Evolutionary conservation across 208 protist species (phyloP).

Genomic region (Leishmania gerbilli): DNA sequence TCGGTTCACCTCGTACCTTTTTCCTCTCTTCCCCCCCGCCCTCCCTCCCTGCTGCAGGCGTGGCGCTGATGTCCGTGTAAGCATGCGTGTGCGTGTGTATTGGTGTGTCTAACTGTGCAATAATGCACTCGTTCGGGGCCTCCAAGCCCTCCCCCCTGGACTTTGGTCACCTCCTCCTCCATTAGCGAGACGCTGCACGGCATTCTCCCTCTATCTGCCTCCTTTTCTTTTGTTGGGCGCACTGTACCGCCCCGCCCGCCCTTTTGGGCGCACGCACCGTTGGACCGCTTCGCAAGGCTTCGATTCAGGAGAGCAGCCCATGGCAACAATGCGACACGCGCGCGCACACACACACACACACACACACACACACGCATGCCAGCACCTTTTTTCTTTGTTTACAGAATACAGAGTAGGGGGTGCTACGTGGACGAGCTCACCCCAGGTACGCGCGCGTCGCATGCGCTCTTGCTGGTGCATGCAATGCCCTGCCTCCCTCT

Average conservation of each 20-base stretch:
- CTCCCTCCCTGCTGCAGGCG: neutral
- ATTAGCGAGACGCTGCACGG: neutral
- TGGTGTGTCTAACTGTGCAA: neutral
- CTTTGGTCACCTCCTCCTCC: neutral
- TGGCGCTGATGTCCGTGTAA: neutral
- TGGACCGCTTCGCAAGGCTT: neutral
- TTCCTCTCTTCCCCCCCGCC: too few species aligned
- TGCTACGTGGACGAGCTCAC: neutral
- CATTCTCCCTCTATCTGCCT: neutral
- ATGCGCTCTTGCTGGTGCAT: neutral
- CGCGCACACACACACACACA: neutral
- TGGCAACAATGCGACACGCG: neutral
- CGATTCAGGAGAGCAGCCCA: neutral
- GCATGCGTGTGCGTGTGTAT: conserved; percentile 1
- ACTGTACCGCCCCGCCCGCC: neutral
- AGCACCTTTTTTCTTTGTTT: neutral
- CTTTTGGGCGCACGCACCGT: neutral
- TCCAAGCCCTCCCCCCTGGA: neutral
- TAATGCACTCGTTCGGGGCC: neutral
- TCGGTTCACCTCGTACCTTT: neutral
- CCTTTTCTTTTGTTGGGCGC: neutral
- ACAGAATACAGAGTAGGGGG: neutral
- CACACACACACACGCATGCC: neutral
- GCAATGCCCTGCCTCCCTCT: neutral
- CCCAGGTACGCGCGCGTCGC: neutral